Evolutionary conservation across 2,329 filamentous ascomycete species (phyloP).

Genomic region (Colletotrichum somersetense): DNA sequence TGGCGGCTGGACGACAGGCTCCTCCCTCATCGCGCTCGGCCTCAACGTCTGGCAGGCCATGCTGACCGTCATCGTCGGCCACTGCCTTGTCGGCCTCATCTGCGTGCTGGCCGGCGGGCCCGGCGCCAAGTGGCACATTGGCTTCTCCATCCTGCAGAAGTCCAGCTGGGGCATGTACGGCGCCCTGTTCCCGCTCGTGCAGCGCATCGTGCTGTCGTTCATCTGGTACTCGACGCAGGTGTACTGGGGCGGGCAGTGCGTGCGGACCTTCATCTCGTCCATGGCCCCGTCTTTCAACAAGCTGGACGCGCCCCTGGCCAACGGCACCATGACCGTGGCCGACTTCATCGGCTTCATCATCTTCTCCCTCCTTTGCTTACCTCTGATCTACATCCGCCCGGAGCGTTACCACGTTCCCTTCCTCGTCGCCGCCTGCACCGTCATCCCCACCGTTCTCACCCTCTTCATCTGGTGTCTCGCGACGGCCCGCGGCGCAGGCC

Average conservation of each 20-base stretch:
- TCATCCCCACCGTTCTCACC: conserved; percentile 48
- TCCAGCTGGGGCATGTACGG: conserved; percentile 47
- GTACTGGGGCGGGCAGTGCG: conserved; percentile 47
- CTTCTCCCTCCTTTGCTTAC: conserved; percentile 45
- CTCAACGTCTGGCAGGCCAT: conserved; percentile 48
- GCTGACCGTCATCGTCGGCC: conserved; percentile 46
- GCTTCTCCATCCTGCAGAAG: conserved; percentile 47
- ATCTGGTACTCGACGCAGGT: conserved; percentile 47
- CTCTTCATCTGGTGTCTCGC: conserved; percentile 48
- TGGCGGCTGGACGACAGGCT: conserved; percentile 51
- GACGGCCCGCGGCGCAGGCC: conserved; percentile 46
- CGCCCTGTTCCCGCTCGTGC: conserved; percentile 46
- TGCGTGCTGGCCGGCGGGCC: conserved; percentile 47
- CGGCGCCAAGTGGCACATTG: conserved; percentile 48
- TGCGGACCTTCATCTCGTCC: conserved; percentile 43
- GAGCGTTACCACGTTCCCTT: conserved; percentile 47
- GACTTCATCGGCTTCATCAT: conserved; percentile 46
- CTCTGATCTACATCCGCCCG: conserved; percentile 46
- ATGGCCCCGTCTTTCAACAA: conserved; percentile 44
- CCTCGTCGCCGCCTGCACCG: conserved; percentile 44
- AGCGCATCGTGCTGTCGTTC: conserved; percentile 46
- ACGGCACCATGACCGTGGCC: conserved; percentile 42
- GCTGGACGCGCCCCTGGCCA: conserved; percentile 39
- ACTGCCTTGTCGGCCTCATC: conserved; percentile 45
- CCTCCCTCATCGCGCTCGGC: conserved; percentile 47